A percentile compares a stretch with the other conserved stretches of the same genome.
Evolutionary conservation across 805 yeast species (phyloP).

Genomic region (Saccharomyces jurei): DNA sequence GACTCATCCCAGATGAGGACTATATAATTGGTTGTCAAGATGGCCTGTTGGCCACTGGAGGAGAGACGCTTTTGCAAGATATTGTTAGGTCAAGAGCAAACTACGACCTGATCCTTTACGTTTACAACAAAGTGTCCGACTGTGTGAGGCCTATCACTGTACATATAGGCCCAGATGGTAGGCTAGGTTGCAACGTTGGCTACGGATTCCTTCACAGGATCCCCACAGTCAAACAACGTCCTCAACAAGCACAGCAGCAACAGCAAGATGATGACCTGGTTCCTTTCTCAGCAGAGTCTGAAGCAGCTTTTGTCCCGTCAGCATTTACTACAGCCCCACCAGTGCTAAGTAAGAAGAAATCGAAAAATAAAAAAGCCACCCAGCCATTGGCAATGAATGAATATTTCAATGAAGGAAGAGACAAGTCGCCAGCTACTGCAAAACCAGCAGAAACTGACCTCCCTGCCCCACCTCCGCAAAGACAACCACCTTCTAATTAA

Average conservation of each 20-base stretch:
- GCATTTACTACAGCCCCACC: conserved; percentile 7
- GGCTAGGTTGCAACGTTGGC: conserved; percentile 91
- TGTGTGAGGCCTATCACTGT: conserved; percentile 80
- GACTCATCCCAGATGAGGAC: conserved; percentile 77
- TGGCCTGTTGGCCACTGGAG: conserved; percentile 79
- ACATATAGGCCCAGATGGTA: conserved; percentile 72
- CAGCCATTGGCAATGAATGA: conserved; percentile 16
- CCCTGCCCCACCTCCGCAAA: conserved; percentile 9
- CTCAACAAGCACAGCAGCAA: conserved; percentile 1
- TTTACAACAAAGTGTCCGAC: conserved; percentile 83
- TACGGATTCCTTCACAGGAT: conserved; percentile 81
- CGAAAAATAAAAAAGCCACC: conserved; percentile 6
- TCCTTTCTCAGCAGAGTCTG: conserved; percentile 1
- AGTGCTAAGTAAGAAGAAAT: conserved; percentile 11
- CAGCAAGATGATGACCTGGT: not conserved
- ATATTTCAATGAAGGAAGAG: conserved; percentile 29
- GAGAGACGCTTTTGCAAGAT: conserved; percentile 68
- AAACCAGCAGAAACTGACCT: not conserved
- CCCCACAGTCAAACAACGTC: conserved; percentile 40
- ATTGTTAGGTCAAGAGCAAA: conserved; percentile 49
- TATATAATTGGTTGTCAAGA: conserved; percentile 83
- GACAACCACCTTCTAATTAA: not conserved
- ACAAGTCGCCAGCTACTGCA: conserved; percentile 10
- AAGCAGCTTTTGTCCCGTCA: not conserved
- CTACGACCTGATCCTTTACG: conserved; percentile 49